These are phyloP conservation scores for Massariosphaeria phaeospora DNA, from an alignment of 495 filamentous ascomycete genomes.

Conservation along the genomic window DNA sequence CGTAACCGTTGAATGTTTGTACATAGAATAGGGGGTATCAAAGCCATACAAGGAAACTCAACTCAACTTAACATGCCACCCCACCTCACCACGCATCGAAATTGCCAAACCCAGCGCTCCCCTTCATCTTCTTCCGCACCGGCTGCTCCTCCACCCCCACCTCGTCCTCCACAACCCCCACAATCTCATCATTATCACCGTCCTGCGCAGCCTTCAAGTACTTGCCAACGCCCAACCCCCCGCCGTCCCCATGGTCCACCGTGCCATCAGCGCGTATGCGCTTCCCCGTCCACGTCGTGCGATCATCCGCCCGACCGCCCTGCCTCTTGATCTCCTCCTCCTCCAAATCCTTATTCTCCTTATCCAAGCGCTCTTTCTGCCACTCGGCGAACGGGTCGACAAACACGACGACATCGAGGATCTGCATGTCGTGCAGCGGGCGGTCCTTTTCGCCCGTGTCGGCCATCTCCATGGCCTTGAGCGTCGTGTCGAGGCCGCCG, in stretches of 20 bases:
- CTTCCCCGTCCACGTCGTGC: conserved; percentile 89
- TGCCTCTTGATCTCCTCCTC: conserved; percentile 42
- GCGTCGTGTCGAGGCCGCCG: conserved; percentile 62
- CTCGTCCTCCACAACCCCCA: conserved; percentile 51
- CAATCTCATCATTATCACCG: conserved; percentile 50
- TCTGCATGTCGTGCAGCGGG: conserved; percentile 68
- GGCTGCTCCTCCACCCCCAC: conserved; percentile 62
- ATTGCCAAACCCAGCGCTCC: conserved; percentile 79
- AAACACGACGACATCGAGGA: conserved; percentile 79
- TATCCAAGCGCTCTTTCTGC: conserved; percentile 55
- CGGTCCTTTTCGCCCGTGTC: conserved; percentile 62
- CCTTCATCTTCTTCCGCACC: conserved; percentile 71
- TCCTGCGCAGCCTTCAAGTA: conserved; percentile 61
- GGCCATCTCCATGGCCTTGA: conserved; percentile 67
- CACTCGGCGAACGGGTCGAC: conserved; percentile 97
- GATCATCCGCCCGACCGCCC: conserved; percentile 68
- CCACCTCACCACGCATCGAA: conserved; percentile 69
- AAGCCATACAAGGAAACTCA: too few relatives aligned
- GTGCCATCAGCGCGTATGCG: conserved; percentile 44
- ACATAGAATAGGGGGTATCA: too few relatives aligned
- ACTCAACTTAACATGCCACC: too few relatives aligned
- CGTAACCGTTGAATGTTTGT: too few relatives aligned
- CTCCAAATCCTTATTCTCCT: conserved; percentile 38
- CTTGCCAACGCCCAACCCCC: conserved; percentile 64
- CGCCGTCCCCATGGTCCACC: conserved; percentile 45